Percentiles rank a stretch among this genome's conserved stretches.
Evolutionary conservation across 2,329 filamentous ascomycete genomes (phyloP).

Genomic region (Exophiala mesophila): DNA sequence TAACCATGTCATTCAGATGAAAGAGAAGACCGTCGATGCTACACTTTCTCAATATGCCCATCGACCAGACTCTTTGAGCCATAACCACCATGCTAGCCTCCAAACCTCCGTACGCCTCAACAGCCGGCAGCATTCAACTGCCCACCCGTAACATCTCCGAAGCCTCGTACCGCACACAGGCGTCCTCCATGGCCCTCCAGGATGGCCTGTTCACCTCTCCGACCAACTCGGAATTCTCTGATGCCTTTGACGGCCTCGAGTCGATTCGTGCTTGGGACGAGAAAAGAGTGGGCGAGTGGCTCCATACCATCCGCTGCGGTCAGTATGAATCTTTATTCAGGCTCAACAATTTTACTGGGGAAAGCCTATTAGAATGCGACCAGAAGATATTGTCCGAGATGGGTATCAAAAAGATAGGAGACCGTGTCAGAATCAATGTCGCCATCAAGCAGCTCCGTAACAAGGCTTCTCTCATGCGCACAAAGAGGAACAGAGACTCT

Average conservation of each 20-base stretch:
- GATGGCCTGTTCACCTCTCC: slow-evolving; percentile 63
- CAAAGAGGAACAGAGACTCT: slow-evolving; percentile 84
- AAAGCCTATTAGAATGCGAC: slow-evolving; percentile 94
- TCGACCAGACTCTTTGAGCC: neutral
- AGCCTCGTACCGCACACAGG: slow-evolving; percentile 30
- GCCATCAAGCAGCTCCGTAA: slow-evolving; percentile 78
- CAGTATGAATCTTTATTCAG: slow-evolving; percentile 89
- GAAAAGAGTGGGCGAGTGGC: slow-evolving; percentile 83
- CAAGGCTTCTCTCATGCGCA: slow-evolving; percentile 69
- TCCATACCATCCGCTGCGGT: slow-evolving; percentile 83
- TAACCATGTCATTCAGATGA: no score
- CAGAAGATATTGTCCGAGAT: slow-evolving; percentile 95
- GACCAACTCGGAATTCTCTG: slow-evolving; percentile 89
- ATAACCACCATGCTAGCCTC: slow-evolving; percentile 37
- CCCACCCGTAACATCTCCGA: slow-evolving; percentile 23
- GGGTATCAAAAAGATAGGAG: slow-evolving; percentile 96
- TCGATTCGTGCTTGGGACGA: slow-evolving; percentile 59
- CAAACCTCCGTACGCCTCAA: slow-evolving; percentile 36
- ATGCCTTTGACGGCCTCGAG: slow-evolving; percentile 66
- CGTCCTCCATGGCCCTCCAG: slow-evolving; percentile 34
- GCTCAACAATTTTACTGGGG: slow-evolving; percentile 94
- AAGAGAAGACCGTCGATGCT: slow-evolving; percentile 10
- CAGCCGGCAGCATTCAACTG: slow-evolving; percentile 27
- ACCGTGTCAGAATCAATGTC: slow-evolving; percentile 84
- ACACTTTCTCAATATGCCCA: neutral